Conservation (phyloP, 176 grass and related monocot genomes). For the Oryza glumipatula region DNA sequence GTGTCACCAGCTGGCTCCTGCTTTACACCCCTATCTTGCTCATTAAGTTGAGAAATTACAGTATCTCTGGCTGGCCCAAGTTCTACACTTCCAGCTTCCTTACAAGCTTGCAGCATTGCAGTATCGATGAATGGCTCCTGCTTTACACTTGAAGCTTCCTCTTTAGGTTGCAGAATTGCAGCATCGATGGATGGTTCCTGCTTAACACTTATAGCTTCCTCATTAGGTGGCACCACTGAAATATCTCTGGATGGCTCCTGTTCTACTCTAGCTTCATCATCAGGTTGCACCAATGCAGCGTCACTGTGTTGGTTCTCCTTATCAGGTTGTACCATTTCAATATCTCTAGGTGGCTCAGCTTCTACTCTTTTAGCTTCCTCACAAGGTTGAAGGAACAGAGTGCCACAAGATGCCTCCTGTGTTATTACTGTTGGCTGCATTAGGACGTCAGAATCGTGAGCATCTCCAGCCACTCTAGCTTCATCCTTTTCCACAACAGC, state of each 20-base stretch:
- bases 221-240: background rate
- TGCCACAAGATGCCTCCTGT: background rate
- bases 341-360: constrained; percentile 10
- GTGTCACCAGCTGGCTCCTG: background rate
- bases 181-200: constrained; percentile 12
- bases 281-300: background rate
- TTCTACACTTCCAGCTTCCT: constrained; percentile 7
- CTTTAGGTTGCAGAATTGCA: constrained; percentile 10
- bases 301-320: background rate
- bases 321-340: background rate
- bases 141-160: background rate
- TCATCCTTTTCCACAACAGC: constrained; percentile 43
- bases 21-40: constrained; percentile 11
- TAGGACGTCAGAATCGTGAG: constrained; percentile 24
- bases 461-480: constrained; percentile 35
- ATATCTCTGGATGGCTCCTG: background rate
- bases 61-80: constrained; percentile 9
- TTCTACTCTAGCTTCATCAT: constrained; percentile 2
- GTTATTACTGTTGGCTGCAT: constrained; percentile 18
- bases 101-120: background rate
- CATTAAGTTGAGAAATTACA: background rate
- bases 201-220: constrained; percentile 14
- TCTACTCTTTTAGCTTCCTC: constrained; percentile 15
- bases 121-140: constrained; percentile 7
- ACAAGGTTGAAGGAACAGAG: constrained; percentile 5